Base-by-base conservation (phyloP, 495 filamentous ascomycete genomes). In the Tuber magnatum region DNA sequence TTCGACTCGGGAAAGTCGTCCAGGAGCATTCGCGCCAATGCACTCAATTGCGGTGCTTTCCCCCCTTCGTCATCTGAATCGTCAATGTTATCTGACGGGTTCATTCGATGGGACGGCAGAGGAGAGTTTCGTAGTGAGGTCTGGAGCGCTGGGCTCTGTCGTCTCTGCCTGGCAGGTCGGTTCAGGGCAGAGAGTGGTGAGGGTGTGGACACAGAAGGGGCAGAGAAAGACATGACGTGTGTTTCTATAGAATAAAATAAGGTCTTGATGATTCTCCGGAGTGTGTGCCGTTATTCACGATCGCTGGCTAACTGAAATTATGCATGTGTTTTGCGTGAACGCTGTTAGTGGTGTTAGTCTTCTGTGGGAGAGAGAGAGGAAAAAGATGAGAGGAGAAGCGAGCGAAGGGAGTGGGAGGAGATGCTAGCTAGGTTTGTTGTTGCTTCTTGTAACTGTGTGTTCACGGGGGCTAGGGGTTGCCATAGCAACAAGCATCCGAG, bases 41-140 rank as follows among this genome's bases (percentile, higher is more conserved):
- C 81, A 71, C 81, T 82, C 32, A 82, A 71, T 61, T 82, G 81
- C 28, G 81, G 81, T 40, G 81, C 81, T 43, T 79, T 82, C 41
- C 75, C 77, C 28, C 74, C 78, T 56, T 80, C 78, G n/a, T 82
- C 81, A 9, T 82, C 80, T 32, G 79, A 77, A 68, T 82, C 70
- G 68, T 77, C 76, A 42, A 75, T 73, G 38, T 80, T 74, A 68
- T 81, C 78, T 51, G 71, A 71, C 32, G 73, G 73, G 65, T 73
- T 69, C 44, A 75, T 40, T 71, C 75, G 70, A 38, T 81, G 75
- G 73, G 65, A 76, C 38, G 74, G 78, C 42, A 74, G 72, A 35
- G 80, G 80, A 3, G 80, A 81, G 42, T 51, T 74, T 39, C 80
- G 76, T 74, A 76, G 79, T 42, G 80, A 81, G 56, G 74, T 69